phyloP scores from a whole-genome alignment of 2,329 filamentous ascomycete genomes.

The Paraphaeosphaeria sporulosa region DNA sequence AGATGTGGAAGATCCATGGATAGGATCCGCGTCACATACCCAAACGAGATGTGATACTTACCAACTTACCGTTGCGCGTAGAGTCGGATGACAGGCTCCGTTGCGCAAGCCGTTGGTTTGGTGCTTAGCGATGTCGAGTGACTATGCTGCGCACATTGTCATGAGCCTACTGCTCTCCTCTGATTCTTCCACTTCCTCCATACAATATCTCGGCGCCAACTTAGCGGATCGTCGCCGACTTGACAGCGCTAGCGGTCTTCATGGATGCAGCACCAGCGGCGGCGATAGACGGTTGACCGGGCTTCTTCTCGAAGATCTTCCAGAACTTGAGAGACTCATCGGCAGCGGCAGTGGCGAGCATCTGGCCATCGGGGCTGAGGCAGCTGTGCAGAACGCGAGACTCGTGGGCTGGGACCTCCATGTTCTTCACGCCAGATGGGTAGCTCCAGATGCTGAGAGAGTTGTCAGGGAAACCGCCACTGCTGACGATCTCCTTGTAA shows the following conservation, averaged over 20 bases:
- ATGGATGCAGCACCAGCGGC: slow-evolving; percentile 75
- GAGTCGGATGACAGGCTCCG: slow-evolving; percentile 45
- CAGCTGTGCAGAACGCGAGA: slow-evolving; percentile 96
- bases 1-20: slow-evolving; percentile 38
- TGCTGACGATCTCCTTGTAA: slow-evolving; percentile 98
- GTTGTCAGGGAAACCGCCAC: slow-evolving; percentile 98
- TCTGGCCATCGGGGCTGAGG: slow-evolving; percentile 96
- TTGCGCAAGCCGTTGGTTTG: slow-evolving; percentile 47
- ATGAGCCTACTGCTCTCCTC: slow-evolving; percentile 23
- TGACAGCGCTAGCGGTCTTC: slow-evolving; percentile 76
- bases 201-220: slow-evolving; percentile 6
- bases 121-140: slow-evolving; percentile 22
- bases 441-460: slow-evolving; percentile 99
- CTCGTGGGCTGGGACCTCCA: slow-evolving; percentile 97
- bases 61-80: slow-evolving; percentile 53
- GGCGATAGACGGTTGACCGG: slow-evolving; percentile 71
- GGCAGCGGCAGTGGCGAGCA: slow-evolving; percentile 93
- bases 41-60: slow-evolving; percentile 52
- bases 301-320: slow-evolving; percentile 99
- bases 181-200: slow-evolving; percentile 1
- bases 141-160: slow-evolving; percentile 19
- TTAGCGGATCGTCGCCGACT: slow-evolving; percentile 80
- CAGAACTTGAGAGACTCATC: slow-evolving; percentile 99
- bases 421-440: slow-evolving; percentile 93
- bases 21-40: slow-evolving; percentile 49